A percentile compares a stretch with the other conserved stretches of the same genome.
These are phyloP conservation scores for Chlorella sp. DNA, from an alignment of 139 green algal genomes.

Conservation along the genomic window DNA sequence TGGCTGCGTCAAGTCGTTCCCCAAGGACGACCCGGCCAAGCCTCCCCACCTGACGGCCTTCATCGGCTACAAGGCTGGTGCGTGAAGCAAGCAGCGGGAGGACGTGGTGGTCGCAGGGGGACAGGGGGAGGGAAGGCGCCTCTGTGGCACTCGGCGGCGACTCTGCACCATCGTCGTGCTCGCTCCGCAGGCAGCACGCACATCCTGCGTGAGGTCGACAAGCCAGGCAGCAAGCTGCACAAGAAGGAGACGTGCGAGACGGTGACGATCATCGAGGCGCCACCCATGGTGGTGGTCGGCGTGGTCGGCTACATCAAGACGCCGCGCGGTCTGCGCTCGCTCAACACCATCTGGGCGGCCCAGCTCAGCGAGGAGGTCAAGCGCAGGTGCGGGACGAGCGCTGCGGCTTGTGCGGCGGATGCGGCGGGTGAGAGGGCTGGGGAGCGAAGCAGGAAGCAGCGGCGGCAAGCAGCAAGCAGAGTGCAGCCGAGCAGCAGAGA, in stretches of 20 bases:
- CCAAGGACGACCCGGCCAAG: conserved; percentile 86
- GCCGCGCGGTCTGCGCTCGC: conserved; percentile 77
- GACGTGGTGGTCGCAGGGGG: background rate
- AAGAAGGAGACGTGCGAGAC: conserved; percentile 99
- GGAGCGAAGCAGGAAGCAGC: too few species aligned
- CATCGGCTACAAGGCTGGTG: conserved; percentile 82
- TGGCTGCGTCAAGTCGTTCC: conserved; percentile 96
- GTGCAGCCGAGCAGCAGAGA: background rate
- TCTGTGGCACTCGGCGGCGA: too few species aligned
- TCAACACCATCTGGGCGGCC: conserved; percentile 96
- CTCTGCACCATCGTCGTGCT: background rate
- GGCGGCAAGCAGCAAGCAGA: too few species aligned
- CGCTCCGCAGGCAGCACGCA: conserved; percentile 89
- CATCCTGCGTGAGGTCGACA: conserved; percentile 98
- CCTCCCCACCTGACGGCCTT: conserved; percentile 93
- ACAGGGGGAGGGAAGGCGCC: too few species aligned
- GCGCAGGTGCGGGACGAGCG: conserved; percentile 41
- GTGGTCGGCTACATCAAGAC: conserved; percentile 97
- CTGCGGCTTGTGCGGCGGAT: background rate
- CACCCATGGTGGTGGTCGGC: conserved; percentile 96
- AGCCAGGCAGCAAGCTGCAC: conserved; percentile 98
- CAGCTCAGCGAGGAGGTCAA: conserved; percentile 93
- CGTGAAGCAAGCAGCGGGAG: conserved; percentile 3
- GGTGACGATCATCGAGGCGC: conserved; percentile 96
- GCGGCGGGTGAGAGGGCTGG: background rate